Evolutionary conservation across 2,329 filamentous ascomycete species (phyloP).

Genomic region (Fusarium robinianum): DNA sequence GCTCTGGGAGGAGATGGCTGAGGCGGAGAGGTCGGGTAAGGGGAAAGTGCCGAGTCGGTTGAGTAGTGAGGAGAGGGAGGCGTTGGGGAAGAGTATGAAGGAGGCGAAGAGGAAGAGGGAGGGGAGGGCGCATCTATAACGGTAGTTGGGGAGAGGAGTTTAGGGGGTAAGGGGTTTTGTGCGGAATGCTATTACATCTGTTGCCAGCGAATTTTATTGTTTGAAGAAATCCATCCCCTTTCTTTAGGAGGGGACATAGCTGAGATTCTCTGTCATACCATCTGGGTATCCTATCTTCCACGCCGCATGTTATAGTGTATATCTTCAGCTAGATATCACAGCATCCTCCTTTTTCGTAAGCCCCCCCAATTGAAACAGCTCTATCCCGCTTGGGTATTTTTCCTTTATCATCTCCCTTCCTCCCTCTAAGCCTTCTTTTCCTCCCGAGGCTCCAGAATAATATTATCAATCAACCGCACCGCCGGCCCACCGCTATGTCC

Average conservation of each 20-base stretch:
- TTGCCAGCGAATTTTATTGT: constrained; percentile 10
- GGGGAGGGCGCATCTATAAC: constrained; percentile 55
- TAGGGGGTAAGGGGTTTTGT: constrained; percentile 9
- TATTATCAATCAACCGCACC: constrained; percentile 93
- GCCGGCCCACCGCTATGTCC: constrained; percentile 72
- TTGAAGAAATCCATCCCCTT: constrained; percentile 6
- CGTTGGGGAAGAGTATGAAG: constrained; percentile 49
- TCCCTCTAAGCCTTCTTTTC: constrained; percentile 14
- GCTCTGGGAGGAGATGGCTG: constrained; percentile 65
- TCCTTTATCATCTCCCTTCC: constrained; percentile 1
- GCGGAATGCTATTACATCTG: background rate
- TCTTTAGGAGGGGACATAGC: too few species aligned
- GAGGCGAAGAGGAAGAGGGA: constrained; percentile 54
- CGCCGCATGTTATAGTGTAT: too few species aligned
- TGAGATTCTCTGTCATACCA: constrained; percentile 4
- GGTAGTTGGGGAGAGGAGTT: constrained; percentile 3
- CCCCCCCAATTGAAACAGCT: constrained; percentile 25
- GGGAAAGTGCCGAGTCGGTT: constrained; percentile 48
- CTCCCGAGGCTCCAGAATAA: constrained; percentile 64
- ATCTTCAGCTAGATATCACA: too few species aligned
- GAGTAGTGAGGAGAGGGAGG: constrained; percentile 55
- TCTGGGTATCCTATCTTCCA: background rate
- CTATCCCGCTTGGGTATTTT: constrained; percentile 25
- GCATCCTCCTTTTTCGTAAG: too few species aligned
- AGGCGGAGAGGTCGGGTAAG: constrained; percentile 44